A percentile compares a stretch with the other conserved stretches of the same genome.
Conservation (phyloP, 176 grass and related monocot genomes). For the Oryza coarctata region DNA sequence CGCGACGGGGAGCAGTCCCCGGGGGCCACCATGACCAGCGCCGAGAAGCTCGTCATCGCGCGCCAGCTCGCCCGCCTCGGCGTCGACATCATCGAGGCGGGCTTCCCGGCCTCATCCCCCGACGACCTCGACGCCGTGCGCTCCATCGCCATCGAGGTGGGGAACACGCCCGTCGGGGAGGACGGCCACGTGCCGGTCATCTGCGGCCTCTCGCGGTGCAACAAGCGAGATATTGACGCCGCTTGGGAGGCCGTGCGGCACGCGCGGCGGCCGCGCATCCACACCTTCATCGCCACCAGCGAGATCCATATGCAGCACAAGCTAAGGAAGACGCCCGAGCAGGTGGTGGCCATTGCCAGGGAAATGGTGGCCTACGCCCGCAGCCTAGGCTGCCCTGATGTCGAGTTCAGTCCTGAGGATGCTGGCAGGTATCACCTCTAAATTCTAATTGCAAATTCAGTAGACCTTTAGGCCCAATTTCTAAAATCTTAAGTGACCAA, state of each 20-base stretch:
- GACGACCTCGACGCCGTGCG: constrained; percentile 96
- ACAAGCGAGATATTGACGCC: constrained; percentile 69
- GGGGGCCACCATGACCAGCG: constrained; percentile 86
- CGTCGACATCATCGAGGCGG: constrained; percentile 94
- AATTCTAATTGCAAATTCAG: background rate
- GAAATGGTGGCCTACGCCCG: constrained; percentile 86
- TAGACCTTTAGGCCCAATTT: background rate
- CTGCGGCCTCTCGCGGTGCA: constrained; percentile 79
- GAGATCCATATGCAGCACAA: constrained; percentile 88
- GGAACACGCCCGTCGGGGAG: constrained; percentile 56
- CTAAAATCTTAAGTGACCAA: background rate
- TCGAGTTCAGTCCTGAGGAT: constrained; percentile 94
- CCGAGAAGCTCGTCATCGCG: constrained; percentile 78
- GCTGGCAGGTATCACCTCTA: constrained; percentile 65
- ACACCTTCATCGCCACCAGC: constrained; percentile 92
- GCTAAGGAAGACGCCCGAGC: constrained; percentile 61
- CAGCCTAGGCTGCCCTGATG: constrained; percentile 75
- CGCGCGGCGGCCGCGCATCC: constrained; percentile 61
- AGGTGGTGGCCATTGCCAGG: constrained; percentile 58
- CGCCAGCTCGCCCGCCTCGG: constrained; percentile 79
- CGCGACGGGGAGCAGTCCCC: constrained; percentile 93
- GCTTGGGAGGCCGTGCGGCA: constrained; percentile 93
- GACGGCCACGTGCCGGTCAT: constrained; percentile 74
- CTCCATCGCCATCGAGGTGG: constrained; percentile 83
- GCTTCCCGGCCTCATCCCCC: constrained; percentile 78